phyloP scores from a whole-genome alignment of 257 asterid genomes.

The Capsicum rhomboideum region DNA sequence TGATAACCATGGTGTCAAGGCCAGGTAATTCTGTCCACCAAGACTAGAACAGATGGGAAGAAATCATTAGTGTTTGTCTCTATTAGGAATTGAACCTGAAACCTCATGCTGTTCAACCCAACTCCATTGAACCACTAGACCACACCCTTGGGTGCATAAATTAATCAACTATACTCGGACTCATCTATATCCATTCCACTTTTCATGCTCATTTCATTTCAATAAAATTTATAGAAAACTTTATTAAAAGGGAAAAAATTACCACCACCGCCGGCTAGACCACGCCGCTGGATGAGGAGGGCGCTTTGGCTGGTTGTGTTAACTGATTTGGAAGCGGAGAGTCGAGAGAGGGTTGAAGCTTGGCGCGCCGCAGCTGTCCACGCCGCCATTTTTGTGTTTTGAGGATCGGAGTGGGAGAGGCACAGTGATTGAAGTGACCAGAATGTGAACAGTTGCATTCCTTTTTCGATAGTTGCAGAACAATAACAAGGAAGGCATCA shows the following conservation, averaged over 20 bases:
- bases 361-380: slow-evolving; percentile 48
- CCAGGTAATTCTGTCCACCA: too few relatives aligned
- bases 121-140: too few relatives aligned
- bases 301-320: slow-evolving; percentile 21
- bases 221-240: not conserved
- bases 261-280: slow-evolving; percentile 57
- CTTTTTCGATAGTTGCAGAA: too few relatives aligned
- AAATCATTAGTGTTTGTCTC: too few relatives aligned
- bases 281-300: slow-evolving; percentile 43
- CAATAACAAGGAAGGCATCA: too few relatives aligned
- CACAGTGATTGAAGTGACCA: not conserved
- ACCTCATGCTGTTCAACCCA: too few relatives aligned
- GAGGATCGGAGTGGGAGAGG: not conserved
- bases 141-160: too few relatives aligned
- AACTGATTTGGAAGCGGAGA: slow-evolving; percentile 28
- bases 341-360: slow-evolving; percentile 26
- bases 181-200: not conserved
- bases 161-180: not conserved
- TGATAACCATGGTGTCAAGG: too few relatives aligned
- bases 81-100: too few relatives aligned
- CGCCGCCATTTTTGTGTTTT: slow-evolving; percentile 17
- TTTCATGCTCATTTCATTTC: not conserved
- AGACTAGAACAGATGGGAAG: too few relatives aligned
- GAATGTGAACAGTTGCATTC: not conserved
- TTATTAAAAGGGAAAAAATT: not conserved